Percentiles rank a stretch among this genome's conserved stretches.
phyloP scores from a whole-genome alignment of 495 filamentous ascomycete species.

The Penicillium fimorum region DNA sequence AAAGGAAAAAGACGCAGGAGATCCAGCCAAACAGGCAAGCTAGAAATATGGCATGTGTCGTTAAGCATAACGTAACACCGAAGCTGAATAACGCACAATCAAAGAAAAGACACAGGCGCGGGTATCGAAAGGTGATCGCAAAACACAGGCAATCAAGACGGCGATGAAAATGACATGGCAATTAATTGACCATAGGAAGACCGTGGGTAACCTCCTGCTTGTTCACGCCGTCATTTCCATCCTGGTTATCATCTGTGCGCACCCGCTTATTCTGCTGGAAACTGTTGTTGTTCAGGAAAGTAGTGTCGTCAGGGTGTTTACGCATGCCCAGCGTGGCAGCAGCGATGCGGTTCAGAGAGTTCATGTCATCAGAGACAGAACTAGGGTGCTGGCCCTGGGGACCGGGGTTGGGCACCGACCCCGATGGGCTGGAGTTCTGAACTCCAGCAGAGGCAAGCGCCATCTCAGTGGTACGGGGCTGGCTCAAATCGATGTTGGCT shows the following conservation, averaged over 20 bases:
- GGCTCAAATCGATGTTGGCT: slow-evolving; percentile 54
- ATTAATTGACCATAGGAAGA: slow-evolving; percentile 28
- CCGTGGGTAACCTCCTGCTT: slow-evolving; percentile 38
- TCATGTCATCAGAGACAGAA: slow-evolving; percentile 42
- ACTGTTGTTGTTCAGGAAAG: slow-evolving; percentile 30
- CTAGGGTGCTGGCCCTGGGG: slow-evolving; percentile 29
- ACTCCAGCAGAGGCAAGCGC: slow-evolving; percentile 22
- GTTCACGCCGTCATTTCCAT: slow-evolving; percentile 22
- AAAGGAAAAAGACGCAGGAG: slow-evolving; percentile 26
- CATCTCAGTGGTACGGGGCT: slow-evolving; percentile 38
- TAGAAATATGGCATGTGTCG: neutral
- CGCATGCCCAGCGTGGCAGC: slow-evolving; percentile 48
- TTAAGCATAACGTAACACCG: neutral
- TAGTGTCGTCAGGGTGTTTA: slow-evolving; percentile 41
- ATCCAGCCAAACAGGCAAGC: neutral
- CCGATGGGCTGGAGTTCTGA: slow-evolving; percentile 10
- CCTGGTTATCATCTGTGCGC: slow-evolving; percentile 35
- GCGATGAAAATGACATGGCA: neutral
- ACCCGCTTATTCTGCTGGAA: slow-evolving; percentile 36
- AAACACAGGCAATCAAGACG: slow-evolving; percentile 3
- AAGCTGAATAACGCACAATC: neutral
- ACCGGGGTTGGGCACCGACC: slow-evolving; percentile 12
- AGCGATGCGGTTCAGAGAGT: slow-evolving; percentile 47
- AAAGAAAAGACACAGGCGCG: slow-evolving; percentile 19
- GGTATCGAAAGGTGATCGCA: slow-evolving; percentile 19